phyloP scores from a whole-genome alignment of 2,329 filamentous ascomycete species.

The Sarocladium brachiariae region DNA sequence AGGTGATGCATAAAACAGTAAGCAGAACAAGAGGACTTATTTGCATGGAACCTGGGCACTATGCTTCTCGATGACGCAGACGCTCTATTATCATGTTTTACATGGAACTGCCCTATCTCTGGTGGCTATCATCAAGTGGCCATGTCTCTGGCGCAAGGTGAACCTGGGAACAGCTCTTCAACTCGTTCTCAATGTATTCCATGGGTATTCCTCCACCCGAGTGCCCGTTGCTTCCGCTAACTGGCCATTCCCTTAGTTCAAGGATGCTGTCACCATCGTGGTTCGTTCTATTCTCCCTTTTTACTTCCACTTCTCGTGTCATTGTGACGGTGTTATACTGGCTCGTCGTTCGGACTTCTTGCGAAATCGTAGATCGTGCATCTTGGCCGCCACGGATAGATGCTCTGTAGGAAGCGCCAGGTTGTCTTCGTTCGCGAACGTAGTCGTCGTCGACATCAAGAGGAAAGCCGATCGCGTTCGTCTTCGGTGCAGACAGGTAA shows the following conservation, averaged over 20 bases:
- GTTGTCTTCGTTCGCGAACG: not conserved
- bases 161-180: slow-evolving; percentile 2
- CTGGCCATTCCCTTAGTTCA: not conserved
- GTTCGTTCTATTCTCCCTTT: not conserved
- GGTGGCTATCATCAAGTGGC: slow-evolving; percentile 8
- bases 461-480: slow-evolving; percentile 6
- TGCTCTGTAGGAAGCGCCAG: not conserved
- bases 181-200: not conserved
- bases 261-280: not conserved
- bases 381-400: slow-evolving; percentile 4
- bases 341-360: not conserved
- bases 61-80: too few species aligned
- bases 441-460: not conserved
- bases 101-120: too few species aligned
- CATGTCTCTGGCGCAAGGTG: slow-evolving; percentile 6
- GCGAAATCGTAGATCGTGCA: not conserved
- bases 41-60: too few species aligned
- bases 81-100: too few species aligned
- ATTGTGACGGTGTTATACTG: not conserved
- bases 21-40: too few species aligned
- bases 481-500: not conserved
- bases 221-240: not conserved
- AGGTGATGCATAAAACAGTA: too few species aligned
- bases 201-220: not conserved
- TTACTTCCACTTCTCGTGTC: not conserved